Evolutionary conservation across 352 stramenopile genomes (phyloP).

Genomic region (Phytopythium ostracodes): DNA sequence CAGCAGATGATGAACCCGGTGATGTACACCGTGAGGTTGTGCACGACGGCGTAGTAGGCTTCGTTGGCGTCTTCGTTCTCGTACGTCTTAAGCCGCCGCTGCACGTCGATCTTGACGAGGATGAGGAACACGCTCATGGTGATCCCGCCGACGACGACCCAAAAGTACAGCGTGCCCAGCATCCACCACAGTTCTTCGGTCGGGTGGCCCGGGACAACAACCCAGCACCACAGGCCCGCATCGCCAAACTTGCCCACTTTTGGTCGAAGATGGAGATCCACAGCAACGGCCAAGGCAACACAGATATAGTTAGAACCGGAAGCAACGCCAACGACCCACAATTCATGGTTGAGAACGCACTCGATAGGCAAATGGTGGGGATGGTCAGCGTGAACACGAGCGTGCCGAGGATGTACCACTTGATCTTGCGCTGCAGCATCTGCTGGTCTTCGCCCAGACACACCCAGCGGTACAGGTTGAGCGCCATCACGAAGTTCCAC

Average conservation of each 20-base stretch:
- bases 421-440: slow-evolving; percentile 81
- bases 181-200: slow-evolving; percentile 70
- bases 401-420: slow-evolving; percentile 66
- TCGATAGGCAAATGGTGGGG: slow-evolving; percentile 36
- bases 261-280: neutral
- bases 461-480: slow-evolving; percentile 81
- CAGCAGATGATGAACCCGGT: slow-evolving; percentile 78
- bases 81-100: slow-evolving; percentile 61
- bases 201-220: slow-evolving; percentile 44
- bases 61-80: slow-evolving; percentile 72
- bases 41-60: slow-evolving; percentile 76
- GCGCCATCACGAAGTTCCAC: slow-evolving; percentile 85
- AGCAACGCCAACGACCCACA: neutral
- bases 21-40: slow-evolving; percentile 85
- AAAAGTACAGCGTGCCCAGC: slow-evolving; percentile 66
- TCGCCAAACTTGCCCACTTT: slow-evolving; percentile 66
- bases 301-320: neutral
- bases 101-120: slow-evolving; percentile 77
- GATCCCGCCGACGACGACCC: slow-evolving; percentile 56
- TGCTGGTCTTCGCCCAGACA: slow-evolving; percentile 80
- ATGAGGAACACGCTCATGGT: slow-evolving; percentile 61
- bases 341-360: neutral
- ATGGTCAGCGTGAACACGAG: slow-evolving; percentile 61
- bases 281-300: neutral
- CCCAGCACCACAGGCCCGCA: slow-evolving; percentile 75